Percentiles rank a stretch among this genome's conserved stretches.
These are phyloP conservation scores for Fraxinus dipetala DNA, from an alignment of 305 asterid species.

Conservation along the genomic window DNA sequence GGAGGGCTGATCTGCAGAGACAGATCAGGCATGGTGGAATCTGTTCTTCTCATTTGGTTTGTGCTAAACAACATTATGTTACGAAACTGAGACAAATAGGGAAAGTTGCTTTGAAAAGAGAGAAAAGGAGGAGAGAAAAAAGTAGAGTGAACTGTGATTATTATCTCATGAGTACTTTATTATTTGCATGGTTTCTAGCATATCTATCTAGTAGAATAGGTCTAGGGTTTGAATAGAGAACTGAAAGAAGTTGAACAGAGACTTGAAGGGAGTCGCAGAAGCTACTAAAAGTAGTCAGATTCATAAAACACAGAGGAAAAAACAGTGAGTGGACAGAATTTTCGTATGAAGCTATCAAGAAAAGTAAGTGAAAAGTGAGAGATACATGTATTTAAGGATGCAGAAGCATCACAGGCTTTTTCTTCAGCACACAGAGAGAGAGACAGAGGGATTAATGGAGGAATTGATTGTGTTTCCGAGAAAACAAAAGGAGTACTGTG, in stretches of 20 bases:
- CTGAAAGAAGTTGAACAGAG: conserved; percentile 4
- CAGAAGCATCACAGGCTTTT: conserved; percentile 12
- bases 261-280: conserved; percentile 30
- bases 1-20: conserved; percentile 80
- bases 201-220: conserved; percentile 21
- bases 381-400: conserved; percentile 20
- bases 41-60: conserved; percentile 24
- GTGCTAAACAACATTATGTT: conserved; percentile 32
- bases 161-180: conserved; percentile 53
- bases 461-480: conserved; percentile 39
- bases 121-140: conserved; percentile 8
- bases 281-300: background rate
- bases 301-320: conserved; percentile 11
- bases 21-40: conserved; percentile 55
- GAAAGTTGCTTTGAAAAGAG: conserved; percentile 18
- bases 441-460: conserved; percentile 9
- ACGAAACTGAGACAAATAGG: background rate
- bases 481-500: conserved; percentile 30
- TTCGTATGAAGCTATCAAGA: conserved; percentile 20
- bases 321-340: conserved; percentile 8
- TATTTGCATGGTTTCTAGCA: conserved; percentile 42
- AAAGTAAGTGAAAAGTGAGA: conserved; percentile 21
- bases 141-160: conserved; percentile 11
- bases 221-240: conserved; percentile 22
- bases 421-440: background rate